phyloP scores from a whole-genome alignment of 768 basidiomycete genomes.

The Strobilomyces dryophilus region DNA sequence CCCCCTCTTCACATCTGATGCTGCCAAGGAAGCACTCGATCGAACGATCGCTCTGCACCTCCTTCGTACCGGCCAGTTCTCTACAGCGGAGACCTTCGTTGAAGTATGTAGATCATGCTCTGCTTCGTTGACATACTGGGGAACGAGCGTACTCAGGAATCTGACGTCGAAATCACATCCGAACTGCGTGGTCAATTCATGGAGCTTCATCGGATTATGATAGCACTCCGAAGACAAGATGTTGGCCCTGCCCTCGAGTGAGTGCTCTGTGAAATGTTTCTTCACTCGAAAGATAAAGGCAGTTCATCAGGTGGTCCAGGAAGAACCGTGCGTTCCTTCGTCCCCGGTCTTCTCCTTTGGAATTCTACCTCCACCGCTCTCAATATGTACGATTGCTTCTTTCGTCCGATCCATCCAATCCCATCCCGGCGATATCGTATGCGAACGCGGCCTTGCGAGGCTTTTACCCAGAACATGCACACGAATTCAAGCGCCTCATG shows the following conservation, averaged over 20 bases:
- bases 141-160: conserved; percentile 48
- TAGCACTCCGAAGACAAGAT: conserved; percentile 59
- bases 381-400: conserved; percentile 81
- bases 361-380: conserved; percentile 88
- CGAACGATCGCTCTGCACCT: conserved; percentile 72
- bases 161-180: conserved; percentile 49
- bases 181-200: conserved; percentile 55
- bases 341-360: conserved; percentile 71
- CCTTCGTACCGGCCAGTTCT: conserved; percentile 77
- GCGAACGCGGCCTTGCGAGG: conserved; percentile 60
- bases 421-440: conserved; percentile 64
- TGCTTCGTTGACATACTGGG: not conserved
- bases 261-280: conserved; percentile 18
- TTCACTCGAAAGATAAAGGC: not conserved
- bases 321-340: conserved; percentile 63
- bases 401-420: conserved; percentile 54
- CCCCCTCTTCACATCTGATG: conserved; percentile 58
- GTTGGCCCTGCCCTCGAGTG: conserved; percentile 78
- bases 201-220: conserved; percentile 69
- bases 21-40: conserved; percentile 60
- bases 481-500: conserved; percentile 69
- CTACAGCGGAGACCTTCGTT: conserved; percentile 70
- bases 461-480: conserved; percentile 57
- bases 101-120: conserved; percentile 41
- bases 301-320: conserved; percentile 67